Conservation (phyloP, 140 eudicot species). For the Anethum foeniculum region DNA sequence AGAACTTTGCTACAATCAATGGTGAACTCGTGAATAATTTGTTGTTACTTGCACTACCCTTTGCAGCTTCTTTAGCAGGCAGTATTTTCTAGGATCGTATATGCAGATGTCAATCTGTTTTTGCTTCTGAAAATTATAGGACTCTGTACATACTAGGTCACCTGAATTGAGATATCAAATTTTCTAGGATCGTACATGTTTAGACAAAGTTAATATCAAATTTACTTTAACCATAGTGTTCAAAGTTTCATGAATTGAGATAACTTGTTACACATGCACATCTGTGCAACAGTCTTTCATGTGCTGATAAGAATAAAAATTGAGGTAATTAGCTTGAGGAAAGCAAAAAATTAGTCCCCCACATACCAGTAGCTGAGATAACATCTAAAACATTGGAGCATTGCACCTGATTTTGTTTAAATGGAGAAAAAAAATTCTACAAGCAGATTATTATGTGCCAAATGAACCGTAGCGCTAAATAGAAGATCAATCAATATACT, state of each 20-base stretch:
- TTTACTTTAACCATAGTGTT: neutral
- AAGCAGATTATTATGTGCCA: neutral
- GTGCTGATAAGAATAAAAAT: neutral
- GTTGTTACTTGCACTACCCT: neutral
- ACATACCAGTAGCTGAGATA: neutral
- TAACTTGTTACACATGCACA: neutral
- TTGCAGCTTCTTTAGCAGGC: neutral
- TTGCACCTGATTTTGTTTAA: neutral
- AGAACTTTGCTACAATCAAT: neutral
- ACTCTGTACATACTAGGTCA: neutral
- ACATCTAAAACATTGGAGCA: neutral
- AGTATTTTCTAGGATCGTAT: neutral
- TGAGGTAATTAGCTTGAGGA: neutral
- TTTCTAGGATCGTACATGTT: too few species aligned
- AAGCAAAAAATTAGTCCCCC: neutral
- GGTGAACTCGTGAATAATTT: neutral
- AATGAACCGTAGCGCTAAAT: neutral
- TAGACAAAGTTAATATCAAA: neutral
- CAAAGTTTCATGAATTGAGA: neutral
- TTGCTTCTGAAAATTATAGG: neutral
- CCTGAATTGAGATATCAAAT: too few species aligned
- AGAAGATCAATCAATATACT: neutral
- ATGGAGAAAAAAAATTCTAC: neutral
- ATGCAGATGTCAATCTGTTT: neutral
- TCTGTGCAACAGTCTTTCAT: neutral